phyloP scores from a whole-genome alignment of 805 yeast genomes.

The Candida yuanshanica region DNA sequence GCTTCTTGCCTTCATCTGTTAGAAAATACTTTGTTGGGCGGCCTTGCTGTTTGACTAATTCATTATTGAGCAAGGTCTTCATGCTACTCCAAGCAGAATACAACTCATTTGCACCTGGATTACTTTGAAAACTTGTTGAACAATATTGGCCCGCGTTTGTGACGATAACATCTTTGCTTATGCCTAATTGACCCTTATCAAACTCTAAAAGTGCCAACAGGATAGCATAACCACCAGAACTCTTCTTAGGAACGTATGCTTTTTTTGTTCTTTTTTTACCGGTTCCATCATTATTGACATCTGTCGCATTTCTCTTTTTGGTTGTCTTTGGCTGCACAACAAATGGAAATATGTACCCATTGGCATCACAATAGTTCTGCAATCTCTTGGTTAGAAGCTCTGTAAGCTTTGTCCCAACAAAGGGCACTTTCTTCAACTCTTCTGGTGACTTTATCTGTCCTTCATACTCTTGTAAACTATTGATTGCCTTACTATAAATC shows the following conservation, averaged over 20 bases:
- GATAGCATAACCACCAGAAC: conserved; percentile 86
- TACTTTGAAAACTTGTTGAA: conserved; percentile 50
- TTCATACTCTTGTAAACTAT: conserved; percentile 40
- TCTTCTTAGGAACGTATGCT: conserved; percentile 61
- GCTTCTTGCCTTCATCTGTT: conserved; percentile 61
- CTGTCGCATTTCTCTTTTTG: conserved; percentile 7
- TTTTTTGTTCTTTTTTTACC: conserved; percentile 21
- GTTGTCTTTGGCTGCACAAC: conserved; percentile 8
- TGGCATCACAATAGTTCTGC: conserved; percentile 48
- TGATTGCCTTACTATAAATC: conserved; percentile 52
- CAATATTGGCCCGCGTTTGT: conserved; percentile 49
- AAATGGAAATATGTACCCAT: conserved; percentile 42
- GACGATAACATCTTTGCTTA: conserved; percentile 56
- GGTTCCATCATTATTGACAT: conserved; percentile 6
- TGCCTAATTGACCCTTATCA: conserved; percentile 48
- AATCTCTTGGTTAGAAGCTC: conserved; percentile 42
- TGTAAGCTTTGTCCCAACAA: conserved; percentile 74
- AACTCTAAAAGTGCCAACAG: conserved; percentile 48
- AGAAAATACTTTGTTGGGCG: conserved; percentile 56
- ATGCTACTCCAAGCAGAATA: conserved; percentile 75
- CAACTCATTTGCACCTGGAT: conserved; percentile 55
- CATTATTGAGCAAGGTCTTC: conserved; percentile 56
- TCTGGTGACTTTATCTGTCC: conserved; percentile 46
- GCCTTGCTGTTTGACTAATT: conserved; percentile 49
- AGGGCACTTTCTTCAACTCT: conserved; percentile 55